Conservation (phyloP, 306 rosid species). For the Quercus parvula region DNA sequence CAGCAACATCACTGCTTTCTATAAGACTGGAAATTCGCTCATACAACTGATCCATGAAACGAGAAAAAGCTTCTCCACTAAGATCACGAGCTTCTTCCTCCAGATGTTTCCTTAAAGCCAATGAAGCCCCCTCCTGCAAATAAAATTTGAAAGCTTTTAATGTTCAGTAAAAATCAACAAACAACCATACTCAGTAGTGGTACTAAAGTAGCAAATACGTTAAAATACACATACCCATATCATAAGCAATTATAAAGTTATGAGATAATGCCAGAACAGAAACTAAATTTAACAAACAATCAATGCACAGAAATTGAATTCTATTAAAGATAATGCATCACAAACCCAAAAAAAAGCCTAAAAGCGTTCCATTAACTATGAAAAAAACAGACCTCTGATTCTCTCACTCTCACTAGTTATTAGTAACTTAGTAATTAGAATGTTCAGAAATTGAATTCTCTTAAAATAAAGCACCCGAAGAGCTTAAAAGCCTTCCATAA, state of each 20-base stretch:
- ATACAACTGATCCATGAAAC: slow-evolving; percentile 92
- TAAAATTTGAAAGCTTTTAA: background rate
- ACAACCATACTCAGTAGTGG: background rate
- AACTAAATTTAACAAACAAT: background rate
- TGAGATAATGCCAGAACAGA: background rate
- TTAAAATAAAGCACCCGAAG: background rate
- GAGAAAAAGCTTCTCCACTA: slow-evolving; percentile 85
- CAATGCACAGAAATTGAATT: background rate
- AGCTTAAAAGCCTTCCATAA: background rate
- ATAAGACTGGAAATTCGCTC: slow-evolving; percentile 74
- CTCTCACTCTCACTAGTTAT: no score
- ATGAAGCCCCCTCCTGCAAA: slow-evolving; percentile 74
- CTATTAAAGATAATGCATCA: background rate
- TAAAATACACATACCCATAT: background rate
- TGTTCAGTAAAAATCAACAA: background rate
- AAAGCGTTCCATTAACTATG: no score
- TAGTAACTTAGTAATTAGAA: no score
- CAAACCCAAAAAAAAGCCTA: no score
- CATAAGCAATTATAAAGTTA: background rate
- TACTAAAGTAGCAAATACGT: background rate
- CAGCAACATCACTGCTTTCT: slow-evolving; percentile 78
- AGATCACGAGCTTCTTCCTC: slow-evolving; percentile 98
- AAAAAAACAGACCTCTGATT: no score
- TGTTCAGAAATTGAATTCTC: background rate
- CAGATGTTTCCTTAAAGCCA: slow-evolving; percentile 74